phyloP scores from a whole-genome alignment of 805 yeast genomes.

The Starmerella cellae region DNA sequence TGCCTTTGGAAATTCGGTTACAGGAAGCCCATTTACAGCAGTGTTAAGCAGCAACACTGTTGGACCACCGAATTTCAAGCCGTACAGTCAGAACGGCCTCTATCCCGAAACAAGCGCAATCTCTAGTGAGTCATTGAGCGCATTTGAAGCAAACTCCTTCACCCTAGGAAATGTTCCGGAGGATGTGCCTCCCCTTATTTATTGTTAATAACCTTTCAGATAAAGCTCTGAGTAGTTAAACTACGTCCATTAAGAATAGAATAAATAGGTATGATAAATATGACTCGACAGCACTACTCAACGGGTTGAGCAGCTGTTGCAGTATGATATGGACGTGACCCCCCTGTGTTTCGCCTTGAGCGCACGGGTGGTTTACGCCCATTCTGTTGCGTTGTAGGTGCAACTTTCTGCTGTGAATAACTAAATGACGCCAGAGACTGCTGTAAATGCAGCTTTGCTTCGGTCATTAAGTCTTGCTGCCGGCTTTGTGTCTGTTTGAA shows the following conservation, averaged over 20 bases:
- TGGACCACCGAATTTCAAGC: constrained; percentile 1
- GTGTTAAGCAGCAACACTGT: background rate
- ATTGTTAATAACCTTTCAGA: too few species aligned
- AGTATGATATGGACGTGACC: too few species aligned
- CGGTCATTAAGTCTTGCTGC: constrained; percentile 9
- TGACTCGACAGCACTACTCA: too few species aligned
- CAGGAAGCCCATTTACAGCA: background rate
- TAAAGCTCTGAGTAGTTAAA: too few species aligned
- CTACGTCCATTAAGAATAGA: too few species aligned
- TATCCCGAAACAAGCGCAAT: constrained; percentile 29
- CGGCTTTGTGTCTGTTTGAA: constrained; percentile 10
- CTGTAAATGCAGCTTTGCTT: constrained; percentile 8
- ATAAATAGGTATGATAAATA: too few species aligned
- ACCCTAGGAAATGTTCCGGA: constrained; percentile 26
- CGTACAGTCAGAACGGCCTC: constrained; percentile 28
- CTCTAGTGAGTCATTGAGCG: constrained; percentile 33
- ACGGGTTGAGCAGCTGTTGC: too few species aligned
- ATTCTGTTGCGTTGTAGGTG: too few species aligned
- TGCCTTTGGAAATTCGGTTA: background rate
- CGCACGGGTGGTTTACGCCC: too few species aligned
- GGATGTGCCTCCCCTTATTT: constrained; percentile 24
- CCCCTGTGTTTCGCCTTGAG: too few species aligned
- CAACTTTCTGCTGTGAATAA: background rate
- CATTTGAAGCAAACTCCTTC: constrained; percentile 32
- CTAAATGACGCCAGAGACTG: background rate